Evolutionary conservation across 768 basidiomycete genomes (phyloP).

Genomic region (Agaricus sinodeliciosus): DNA sequence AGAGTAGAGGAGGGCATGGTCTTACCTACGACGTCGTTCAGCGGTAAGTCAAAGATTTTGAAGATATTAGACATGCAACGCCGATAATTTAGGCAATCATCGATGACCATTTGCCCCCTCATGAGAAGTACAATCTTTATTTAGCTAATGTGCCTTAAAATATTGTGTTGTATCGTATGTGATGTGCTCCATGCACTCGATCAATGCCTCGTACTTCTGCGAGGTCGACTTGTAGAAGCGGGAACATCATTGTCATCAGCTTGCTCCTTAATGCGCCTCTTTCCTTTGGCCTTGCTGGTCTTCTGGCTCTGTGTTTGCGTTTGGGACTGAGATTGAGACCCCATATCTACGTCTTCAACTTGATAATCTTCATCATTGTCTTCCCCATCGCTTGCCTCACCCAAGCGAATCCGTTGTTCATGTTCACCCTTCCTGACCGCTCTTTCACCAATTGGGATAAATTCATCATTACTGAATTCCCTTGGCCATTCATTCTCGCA

Average conservation of each 20-base stretch:
- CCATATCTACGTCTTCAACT: constrained; percentile 33
- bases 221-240: constrained; percentile 20
- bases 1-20: constrained; percentile 45
- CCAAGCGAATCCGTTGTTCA: constrained; percentile 25
- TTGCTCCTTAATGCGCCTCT: constrained; percentile 24
- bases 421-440: constrained; percentile 62
- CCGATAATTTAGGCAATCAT: background rate
- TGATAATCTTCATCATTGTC: constrained; percentile 31
- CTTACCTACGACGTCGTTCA: constrained; percentile 14
- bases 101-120: background rate
- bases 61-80: constrained; percentile 2
- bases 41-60: constrained; percentile 2
- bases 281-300: constrained; percentile 20
- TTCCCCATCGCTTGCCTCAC: constrained; percentile 33
- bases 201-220: constrained; percentile 21
- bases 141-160: background rate
- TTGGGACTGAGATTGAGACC: constrained; percentile 16
- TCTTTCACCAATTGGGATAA: constrained; percentile 60
- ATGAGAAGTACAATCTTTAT: constrained; percentile 2
- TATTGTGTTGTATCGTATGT: background rate
- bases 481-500: constrained; percentile 58
- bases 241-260: constrained; percentile 27
- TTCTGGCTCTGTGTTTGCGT: constrained; percentile 2
- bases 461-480: constrained; percentile 34
- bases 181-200: background rate